Conservation (phyloP, 352 stramenopile species). For the Lagenidium giganteum region DNA sequence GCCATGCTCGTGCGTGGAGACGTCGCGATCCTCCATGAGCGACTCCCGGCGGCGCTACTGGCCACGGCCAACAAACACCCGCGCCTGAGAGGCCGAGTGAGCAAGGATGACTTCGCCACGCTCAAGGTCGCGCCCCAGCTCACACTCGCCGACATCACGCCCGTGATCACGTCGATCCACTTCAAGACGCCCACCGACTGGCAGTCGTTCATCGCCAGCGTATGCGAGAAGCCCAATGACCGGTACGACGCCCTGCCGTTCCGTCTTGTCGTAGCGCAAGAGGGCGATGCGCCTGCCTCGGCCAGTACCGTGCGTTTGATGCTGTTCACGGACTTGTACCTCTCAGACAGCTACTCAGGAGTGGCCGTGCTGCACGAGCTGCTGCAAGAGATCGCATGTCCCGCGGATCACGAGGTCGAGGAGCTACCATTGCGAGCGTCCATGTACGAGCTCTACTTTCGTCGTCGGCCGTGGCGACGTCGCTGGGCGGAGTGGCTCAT, state of each 20-base stretch:
- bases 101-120: constrained; percentile 30
- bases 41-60: constrained; percentile 21
- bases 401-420: no score
- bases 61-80: constrained; percentile 39
- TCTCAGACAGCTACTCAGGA: constrained; percentile 33
- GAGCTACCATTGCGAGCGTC: constrained; percentile 19
- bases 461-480: no score
- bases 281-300: constrained; percentile 4
- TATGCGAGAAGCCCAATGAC: constrained; percentile 32
- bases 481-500: background rate
- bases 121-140: constrained; percentile 33
- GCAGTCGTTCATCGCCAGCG: constrained; percentile 23
- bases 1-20: constrained; percentile 24
- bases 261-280: constrained; percentile 16
- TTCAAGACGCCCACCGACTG: no score
- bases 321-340: constrained; percentile 43
- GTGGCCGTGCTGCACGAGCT: constrained; percentile 29
- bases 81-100: constrained; percentile 28
- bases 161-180: background rate
- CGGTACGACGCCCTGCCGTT: constrained; percentile 46
- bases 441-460: constrained; percentile 23
- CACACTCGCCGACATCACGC: constrained; percentile 22
- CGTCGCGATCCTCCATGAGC: constrained; percentile 24
- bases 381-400: constrained; percentile 11
- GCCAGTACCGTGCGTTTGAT: constrained; percentile 22